These are phyloP conservation scores for Camelina neglecta DNA, from an alignment of 345 rosid species.

Conservation along the genomic window DNA sequence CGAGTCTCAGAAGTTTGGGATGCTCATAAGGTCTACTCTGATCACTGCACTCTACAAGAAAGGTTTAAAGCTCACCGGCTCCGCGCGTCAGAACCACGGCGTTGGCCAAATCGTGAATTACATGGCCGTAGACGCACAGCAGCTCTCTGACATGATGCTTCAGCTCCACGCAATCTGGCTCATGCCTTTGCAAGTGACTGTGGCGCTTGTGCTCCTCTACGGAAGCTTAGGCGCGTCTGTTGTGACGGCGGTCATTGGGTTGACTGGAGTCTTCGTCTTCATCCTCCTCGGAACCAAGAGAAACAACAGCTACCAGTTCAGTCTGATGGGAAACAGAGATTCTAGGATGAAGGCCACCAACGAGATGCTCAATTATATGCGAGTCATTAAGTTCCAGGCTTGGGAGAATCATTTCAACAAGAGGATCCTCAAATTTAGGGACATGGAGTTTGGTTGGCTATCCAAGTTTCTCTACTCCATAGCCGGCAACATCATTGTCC, in stretches of 20 bases:
- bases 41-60: constrained; percentile 80
- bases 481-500: constrained; percentile 65
- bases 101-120: constrained; percentile 97
- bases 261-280: constrained; percentile 55
- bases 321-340: constrained; percentile 79
- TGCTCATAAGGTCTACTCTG: constrained; percentile 86
- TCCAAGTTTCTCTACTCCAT: constrained; percentile 81
- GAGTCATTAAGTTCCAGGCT: constrained; percentile 94
- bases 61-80: constrained; percentile 75
- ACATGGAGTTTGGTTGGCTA: constrained; percentile 78
- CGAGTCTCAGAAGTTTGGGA: constrained; percentile 91
- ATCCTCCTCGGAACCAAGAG: constrained; percentile 57
- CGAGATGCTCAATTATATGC: constrained; percentile 90
- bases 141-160: constrained; percentile 95
- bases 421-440: constrained; percentile 73
- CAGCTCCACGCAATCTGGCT: constrained; percentile 95
- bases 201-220: constrained; percentile 74
- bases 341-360: constrained; percentile 92
- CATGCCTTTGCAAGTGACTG: constrained; percentile 77
- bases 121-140: constrained; percentile 98
- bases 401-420: constrained; percentile 94
- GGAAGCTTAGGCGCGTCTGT: constrained; percentile 64
- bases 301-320: constrained; percentile 70
- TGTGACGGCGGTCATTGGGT: constrained; percentile 61
- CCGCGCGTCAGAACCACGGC: constrained; percentile 91